phyloP scores from a whole-genome alignment of 371 early-diverging fungal species.

The Mucor irregularis region DNA sequence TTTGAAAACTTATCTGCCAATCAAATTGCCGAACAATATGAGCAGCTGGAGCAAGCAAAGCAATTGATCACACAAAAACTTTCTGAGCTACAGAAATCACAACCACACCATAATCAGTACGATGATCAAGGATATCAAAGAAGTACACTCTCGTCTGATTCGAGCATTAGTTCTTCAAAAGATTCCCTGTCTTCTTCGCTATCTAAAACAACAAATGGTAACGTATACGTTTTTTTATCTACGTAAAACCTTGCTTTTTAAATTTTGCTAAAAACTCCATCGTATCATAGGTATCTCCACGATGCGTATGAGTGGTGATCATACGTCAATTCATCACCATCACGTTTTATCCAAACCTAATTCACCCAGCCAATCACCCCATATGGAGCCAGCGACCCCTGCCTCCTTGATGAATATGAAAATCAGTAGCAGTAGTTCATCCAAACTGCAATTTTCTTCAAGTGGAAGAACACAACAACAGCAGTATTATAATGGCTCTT shows the following conservation, averaged over 20 bases:
- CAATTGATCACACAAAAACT: slow-evolving; percentile 35
- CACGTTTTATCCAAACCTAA: slow-evolving; percentile 1
- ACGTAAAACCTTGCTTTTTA: not conserved
- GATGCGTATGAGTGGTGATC: not conserved
- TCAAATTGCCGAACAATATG: slow-evolving; percentile 45
- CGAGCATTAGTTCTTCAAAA: not conserved
- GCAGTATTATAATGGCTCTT: too few species aligned
- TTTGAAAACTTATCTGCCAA: slow-evolving; percentile 23
- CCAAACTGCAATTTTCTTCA: slow-evolving; percentile 13
- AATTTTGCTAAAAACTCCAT: not conserved
- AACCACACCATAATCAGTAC: slow-evolving; percentile 4
- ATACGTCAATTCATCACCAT: not conserved
- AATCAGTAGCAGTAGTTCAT: not conserved
- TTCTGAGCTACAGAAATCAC: slow-evolving; percentile 35
- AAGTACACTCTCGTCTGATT: not conserved
- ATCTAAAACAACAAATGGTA: not conserved
- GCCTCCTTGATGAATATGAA: slow-evolving; percentile 62
- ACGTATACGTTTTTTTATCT: not conserved
- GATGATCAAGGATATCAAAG: not conserved
- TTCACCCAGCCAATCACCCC: slow-evolving; percentile 10
- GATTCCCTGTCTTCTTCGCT: not conserved
- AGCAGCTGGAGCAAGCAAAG: slow-evolving; percentile 45
- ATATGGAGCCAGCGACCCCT: slow-evolving; percentile 62
- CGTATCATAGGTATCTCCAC: not conserved
- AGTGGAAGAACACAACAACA: slow-evolving; percentile 7